These are phyloP conservation scores for Cunninghamia lanceolata DNA, from an alignment of 75 land plant genomes.

Conservation along the genomic window DNA sequence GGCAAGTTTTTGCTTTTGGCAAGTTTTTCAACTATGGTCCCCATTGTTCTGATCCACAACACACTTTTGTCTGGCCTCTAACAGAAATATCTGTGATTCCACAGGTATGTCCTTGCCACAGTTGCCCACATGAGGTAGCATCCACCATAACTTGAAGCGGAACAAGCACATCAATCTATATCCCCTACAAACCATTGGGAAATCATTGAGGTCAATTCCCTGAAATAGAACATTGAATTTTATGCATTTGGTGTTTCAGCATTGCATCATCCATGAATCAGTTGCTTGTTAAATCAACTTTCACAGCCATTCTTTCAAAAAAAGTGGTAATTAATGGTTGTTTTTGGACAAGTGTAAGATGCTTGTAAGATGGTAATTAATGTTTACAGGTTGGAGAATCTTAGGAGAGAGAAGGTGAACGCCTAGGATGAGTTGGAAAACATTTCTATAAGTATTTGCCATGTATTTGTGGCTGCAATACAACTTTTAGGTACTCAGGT, in stretches of 20 bases:
- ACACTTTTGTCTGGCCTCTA: slow-evolving; percentile 39
- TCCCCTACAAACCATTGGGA: slow-evolving; percentile 34
- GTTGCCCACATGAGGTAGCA: slow-evolving; percentile 57
- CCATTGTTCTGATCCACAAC: neutral
- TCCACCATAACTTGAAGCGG: slow-evolving; percentile 76
- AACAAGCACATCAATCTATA: slow-evolving; percentile 50
- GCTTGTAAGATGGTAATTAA: too few species aligned
- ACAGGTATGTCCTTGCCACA: slow-evolving; percentile 52
- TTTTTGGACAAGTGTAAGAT: too few species aligned
- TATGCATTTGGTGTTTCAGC: neutral
- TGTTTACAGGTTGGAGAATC: too few species aligned
- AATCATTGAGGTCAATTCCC: neutral
- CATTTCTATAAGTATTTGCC: too few species aligned
- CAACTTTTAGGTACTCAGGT: too few species aligned
- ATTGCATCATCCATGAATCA: neutral
- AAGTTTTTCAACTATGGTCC: neutral
- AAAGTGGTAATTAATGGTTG: too few species aligned
- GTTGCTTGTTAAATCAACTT: neutral
- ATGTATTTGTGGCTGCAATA: too few species aligned
- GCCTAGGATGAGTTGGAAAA: too few species aligned
- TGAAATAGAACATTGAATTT: neutral
- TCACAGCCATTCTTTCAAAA: too few species aligned
- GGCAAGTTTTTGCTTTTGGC: too few species aligned
- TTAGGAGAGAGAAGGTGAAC: too few species aligned
- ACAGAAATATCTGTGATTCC: slow-evolving; percentile 63